Evolutionary conservation across 352 stramenopile species (phyloP).

Genomic region (Phytophthora macrochlamydospora): DNA sequence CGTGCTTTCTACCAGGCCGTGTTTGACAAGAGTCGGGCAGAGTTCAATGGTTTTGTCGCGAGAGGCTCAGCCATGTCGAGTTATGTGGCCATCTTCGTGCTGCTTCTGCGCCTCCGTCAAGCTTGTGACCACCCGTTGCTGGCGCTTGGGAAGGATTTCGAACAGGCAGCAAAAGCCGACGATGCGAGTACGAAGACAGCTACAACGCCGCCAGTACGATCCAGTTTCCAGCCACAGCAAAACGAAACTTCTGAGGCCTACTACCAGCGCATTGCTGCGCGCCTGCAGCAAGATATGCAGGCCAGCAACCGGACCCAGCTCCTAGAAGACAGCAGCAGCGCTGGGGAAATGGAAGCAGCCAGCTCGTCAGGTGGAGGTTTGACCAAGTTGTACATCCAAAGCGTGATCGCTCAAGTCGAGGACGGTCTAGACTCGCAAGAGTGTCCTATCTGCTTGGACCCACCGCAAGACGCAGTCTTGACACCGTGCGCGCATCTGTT

Average conservation of each 20-base stretch:
- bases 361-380: conserved; percentile 21
- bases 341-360: conserved; percentile 2
- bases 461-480: conserved; percentile 68
- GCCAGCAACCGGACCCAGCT: conserved; percentile 28
- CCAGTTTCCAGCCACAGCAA: conserved; percentile 50
- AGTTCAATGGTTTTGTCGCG: conserved; percentile 90
- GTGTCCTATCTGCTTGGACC: conserved; percentile 87
- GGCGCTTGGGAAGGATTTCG: conserved; percentile 68
- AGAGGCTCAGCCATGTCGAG: conserved; percentile 73
- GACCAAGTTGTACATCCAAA: conserved; percentile 68
- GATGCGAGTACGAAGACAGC: neutral
- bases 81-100: conserved; percentile 90
- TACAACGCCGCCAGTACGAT: conserved; percentile 6
- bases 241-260: conserved; percentile 65
- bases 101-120: conserved; percentile 88
- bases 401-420: conserved; percentile 80
- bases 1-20: conserved; percentile 88
- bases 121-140: conserved; percentile 91
- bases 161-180: conserved; percentile 40
- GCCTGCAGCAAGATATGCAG: conserved; percentile 58
- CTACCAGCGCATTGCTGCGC: conserved; percentile 60
- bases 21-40: conserved; percentile 80
- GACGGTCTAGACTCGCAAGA: conserved; percentile 80
- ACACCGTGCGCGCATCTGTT: conserved; percentile 88
- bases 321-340: conserved; percentile 3